Evolutionary conservation across 768 basidiomycete species (phyloP).

Genomic region (Boletus huronensis): DNA sequence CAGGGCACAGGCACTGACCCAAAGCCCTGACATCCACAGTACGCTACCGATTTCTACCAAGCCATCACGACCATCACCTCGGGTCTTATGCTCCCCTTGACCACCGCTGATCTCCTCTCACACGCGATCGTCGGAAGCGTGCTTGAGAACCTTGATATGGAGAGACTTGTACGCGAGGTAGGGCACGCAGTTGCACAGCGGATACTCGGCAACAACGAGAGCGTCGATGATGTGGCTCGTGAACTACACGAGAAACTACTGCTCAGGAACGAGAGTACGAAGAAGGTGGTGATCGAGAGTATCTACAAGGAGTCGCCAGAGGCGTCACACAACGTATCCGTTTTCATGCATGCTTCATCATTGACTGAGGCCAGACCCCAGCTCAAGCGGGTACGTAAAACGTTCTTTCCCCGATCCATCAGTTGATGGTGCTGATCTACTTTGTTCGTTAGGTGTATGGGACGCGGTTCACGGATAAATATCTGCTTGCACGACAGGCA

Average conservation of each 20-base stretch:
- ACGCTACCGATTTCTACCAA: constrained; percentile 92
- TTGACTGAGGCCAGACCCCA: constrained; percentile 71
- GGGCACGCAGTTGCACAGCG: constrained; percentile 90
- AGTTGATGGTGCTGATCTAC: constrained; percentile 5
- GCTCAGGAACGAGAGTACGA: constrained; percentile 92
- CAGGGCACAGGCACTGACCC: constrained; percentile 2
- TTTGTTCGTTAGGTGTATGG: constrained; percentile 66
- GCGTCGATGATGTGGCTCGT: constrained; percentile 93
- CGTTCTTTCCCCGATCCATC: not conserved
- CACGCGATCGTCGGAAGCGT: constrained; percentile 97
- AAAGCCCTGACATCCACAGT: constrained; percentile 41
- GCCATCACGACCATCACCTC: constrained; percentile 91
- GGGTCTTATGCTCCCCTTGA: constrained; percentile 93
- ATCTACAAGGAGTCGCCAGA: constrained; percentile 93
- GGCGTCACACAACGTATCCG: constrained; percentile 82
- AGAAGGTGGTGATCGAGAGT: constrained; percentile 93
- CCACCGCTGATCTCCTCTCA: constrained; percentile 89
- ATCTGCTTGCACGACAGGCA: constrained; percentile 69
- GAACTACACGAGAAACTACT: constrained; percentile 90
- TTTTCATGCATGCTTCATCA: constrained; percentile 72
- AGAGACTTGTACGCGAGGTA: constrained; percentile 90
- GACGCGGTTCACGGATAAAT: constrained; percentile 97
- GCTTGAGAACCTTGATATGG: constrained; percentile 98
- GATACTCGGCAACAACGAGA: constrained; percentile 89
- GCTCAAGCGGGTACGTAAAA: constrained; percentile 66